A percentile compares a stretch with the other conserved stretches of the same genome.
Evolutionary conservation across 768 basidiomycete genomes (phyloP).

Genomic region (Ramaria rubella): DNA sequence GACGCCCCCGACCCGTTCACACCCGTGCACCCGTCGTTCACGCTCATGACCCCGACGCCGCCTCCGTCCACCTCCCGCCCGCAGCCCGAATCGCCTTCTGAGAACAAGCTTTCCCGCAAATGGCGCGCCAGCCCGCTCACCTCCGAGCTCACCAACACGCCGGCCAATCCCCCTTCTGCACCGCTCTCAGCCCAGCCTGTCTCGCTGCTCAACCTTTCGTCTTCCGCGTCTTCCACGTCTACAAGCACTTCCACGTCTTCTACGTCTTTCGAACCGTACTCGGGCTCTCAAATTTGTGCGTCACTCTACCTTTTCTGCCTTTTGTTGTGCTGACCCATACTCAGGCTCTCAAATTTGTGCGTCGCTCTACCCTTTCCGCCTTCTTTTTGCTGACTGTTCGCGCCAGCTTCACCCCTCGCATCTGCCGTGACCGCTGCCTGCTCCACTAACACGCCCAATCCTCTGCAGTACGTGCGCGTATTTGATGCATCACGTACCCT

Average conservation of each 20-base stretch:
- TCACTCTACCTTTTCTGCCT: too few relatives aligned
- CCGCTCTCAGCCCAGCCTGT: not conserved
- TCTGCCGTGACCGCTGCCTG: conserved; percentile 1
- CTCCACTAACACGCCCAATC: conserved; percentile 8
- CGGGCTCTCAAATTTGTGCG: not conserved
- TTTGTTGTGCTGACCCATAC: too few relatives aligned
- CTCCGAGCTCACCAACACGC: not conserved
- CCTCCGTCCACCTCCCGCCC: conserved; percentile 4
- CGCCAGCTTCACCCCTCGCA: not conserved
- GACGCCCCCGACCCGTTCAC: not conserved
- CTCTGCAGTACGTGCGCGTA: not conserved
- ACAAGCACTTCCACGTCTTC: not conserved
- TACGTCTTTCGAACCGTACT: not conserved
- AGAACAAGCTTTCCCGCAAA: not conserved
- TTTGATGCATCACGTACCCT: not conserved
- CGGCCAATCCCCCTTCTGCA: too few relatives aligned
- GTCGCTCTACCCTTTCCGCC: too few relatives aligned
- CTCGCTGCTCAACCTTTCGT: not conserved
- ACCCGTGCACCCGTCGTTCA: not conserved
- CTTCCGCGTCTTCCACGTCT: not conserved
- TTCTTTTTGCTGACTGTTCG: not conserved
- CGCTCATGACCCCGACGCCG: conserved; percentile 1
- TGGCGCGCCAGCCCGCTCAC: not conserved
- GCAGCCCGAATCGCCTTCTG: not conserved
- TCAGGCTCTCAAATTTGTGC: not conserved